phyloP scores from a whole-genome alignment of 1,139 yeast genomes.

The Scheffersomyces stambukii region DNA sequence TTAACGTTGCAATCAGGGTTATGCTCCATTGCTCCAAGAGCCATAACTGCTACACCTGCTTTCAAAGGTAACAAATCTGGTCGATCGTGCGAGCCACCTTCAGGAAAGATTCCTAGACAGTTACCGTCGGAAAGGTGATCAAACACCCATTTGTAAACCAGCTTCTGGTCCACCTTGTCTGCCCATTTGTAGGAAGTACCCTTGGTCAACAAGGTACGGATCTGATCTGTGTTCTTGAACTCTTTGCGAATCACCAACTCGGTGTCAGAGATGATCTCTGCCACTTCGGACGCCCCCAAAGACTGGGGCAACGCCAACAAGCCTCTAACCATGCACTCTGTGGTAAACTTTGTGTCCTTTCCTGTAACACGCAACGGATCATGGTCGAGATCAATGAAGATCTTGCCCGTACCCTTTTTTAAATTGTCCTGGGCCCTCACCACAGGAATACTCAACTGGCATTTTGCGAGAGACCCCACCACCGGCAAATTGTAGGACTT shows the following conservation, averaged over 20 bases:
- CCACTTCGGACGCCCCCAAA: slow-evolving; percentile 72
- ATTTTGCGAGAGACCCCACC: slow-evolving; percentile 72
- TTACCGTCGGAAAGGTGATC: slow-evolving; percentile 74
- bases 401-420: slow-evolving; percentile 55
- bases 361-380: slow-evolving; percentile 56
- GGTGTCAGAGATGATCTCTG: slow-evolving; percentile 67
- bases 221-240: slow-evolving; percentile 51
- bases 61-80: slow-evolving; percentile 86
- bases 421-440: slow-evolving; percentile 87
- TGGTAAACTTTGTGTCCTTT: slow-evolving; percentile 60
- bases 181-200: slow-evolving; percentile 74
- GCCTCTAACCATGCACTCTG: slow-evolving; percentile 65
- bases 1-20: slow-evolving; percentile 70
- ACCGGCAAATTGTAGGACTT: slow-evolving; percentile 64
- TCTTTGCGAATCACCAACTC: slow-evolving; percentile 69
- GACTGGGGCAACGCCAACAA: slow-evolving; percentile 75
- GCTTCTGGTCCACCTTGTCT: slow-evolving; percentile 76
- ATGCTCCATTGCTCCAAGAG: slow-evolving; percentile 81
- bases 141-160: slow-evolving; percentile 78
- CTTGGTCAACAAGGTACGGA: slow-evolving; percentile 34
- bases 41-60: slow-evolving; percentile 98
- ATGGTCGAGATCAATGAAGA: slow-evolving; percentile 44
- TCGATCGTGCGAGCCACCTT: slow-evolving; percentile 96
- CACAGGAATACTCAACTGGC: slow-evolving; percentile 84
- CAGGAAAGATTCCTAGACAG: slow-evolving; percentile 94